Evolutionary conservation across 2,329 filamentous ascomycete species (phyloP).

Genomic region (Ascochyta clinopodiicola): DNA sequence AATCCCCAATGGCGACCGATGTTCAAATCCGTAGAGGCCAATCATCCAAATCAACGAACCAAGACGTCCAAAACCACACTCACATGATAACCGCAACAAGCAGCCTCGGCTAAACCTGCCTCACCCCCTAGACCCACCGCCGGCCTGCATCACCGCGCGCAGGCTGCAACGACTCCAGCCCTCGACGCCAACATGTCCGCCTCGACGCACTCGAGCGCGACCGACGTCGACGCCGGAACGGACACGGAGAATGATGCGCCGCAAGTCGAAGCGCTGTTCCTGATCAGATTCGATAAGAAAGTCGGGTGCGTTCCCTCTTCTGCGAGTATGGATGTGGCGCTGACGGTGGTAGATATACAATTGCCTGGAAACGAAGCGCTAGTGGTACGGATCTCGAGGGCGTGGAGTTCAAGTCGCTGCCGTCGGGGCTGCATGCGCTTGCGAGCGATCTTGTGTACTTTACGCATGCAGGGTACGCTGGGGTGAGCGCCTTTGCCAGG

Average conservation of each 20-base stretch:
- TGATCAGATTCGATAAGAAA: slow-evolving; percentile 92
- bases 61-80: too few species aligned
- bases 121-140: background rate
- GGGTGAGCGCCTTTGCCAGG: slow-evolving; percentile 91
- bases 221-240: slow-evolving; percentile 29
- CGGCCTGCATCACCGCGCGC: slow-evolving; percentile 6
- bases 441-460: slow-evolving; percentile 90
- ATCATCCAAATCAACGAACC: too few species aligned
- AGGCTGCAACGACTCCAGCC: slow-evolving; percentile 2
- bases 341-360: slow-evolving; percentile 66
- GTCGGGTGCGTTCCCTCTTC: slow-evolving; percentile 67
- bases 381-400: slow-evolving; percentile 77
- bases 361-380: slow-evolving; percentile 82
- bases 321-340: slow-evolving; percentile 4
- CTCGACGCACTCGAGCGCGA: slow-evolving; percentile 41
- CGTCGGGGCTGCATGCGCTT: slow-evolving; percentile 90
- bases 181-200: slow-evolving; percentile 30
- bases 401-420: slow-evolving; percentile 95
- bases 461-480: slow-evolving; percentile 82
- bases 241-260: slow-evolving; percentile 32
- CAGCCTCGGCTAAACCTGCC: slow-evolving; percentile 14
- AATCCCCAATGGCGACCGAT: too few species aligned
- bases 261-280: slow-evolving; percentile 73
- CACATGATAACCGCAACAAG: too few species aligned
- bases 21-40: too few species aligned